Percentiles rank a stretch among this genome's conserved stretches.
These are phyloP conservation scores for Noccaea bulbosa DNA, from an alignment of 345 rosid species.

Conservation along the genomic window DNA sequence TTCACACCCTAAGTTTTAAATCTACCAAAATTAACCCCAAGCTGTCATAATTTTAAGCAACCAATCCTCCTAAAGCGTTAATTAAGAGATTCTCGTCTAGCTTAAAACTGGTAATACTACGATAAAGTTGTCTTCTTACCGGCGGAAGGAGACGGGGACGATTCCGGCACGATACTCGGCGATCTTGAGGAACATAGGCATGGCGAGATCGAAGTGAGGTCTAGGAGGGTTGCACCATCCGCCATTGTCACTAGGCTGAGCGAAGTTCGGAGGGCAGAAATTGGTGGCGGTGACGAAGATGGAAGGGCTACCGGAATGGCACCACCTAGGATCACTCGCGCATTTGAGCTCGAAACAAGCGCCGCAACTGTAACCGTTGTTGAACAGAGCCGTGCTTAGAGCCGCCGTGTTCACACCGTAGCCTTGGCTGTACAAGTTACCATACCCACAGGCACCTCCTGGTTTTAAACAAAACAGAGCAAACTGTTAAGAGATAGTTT, in stretches of 20 bases:
- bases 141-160: constrained; percentile 76
- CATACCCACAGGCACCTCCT: constrained; percentile 85
- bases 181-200: constrained; percentile 78
- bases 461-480: constrained; percentile 7
- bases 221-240: constrained; percentile 89
- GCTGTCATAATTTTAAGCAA: not conserved
- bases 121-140: constrained; percentile 44
- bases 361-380: constrained; percentile 70
- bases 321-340: constrained; percentile 59
- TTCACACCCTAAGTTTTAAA: not conserved
- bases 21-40: not conserved
- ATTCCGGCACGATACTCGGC: constrained; percentile 79
- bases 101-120: not conserved
- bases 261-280: constrained; percentile 65
- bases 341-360: constrained; percentile 78
- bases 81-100: not conserved
- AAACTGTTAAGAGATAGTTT: not conserved
- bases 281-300: constrained; percentile 69
- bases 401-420: constrained; percentile 82
- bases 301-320: constrained; percentile 64
- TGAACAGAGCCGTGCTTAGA: constrained; percentile 72
- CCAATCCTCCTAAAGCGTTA: not conserved
- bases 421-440: constrained; percentile 75
- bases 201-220: constrained; percentile 71
- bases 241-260: constrained; percentile 64